phyloP scores from a whole-genome alignment of 2,329 filamentous ascomycete species.

The Sclerotiophoma versabilis region DNA sequence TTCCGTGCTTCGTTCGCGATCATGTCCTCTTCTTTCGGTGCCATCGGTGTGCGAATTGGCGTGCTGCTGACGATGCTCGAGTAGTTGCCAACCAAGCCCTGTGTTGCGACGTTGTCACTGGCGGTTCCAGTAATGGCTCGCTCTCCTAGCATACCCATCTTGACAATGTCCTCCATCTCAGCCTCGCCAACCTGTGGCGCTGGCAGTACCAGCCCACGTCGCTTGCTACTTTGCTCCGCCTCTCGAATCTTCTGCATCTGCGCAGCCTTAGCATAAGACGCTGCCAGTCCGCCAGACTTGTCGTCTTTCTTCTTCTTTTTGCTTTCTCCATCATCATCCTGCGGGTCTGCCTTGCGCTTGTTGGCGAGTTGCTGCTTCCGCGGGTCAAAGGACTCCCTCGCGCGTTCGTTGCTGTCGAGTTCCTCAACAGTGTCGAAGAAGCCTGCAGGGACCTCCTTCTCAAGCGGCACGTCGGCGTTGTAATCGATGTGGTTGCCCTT shows the following conservation, averaged over 20 bases:
- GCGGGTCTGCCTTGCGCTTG: slow-evolving; percentile 90
- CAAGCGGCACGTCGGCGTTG: slow-evolving; percentile 98
- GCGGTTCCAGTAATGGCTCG: slow-evolving; percentile 79
- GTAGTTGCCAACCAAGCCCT: slow-evolving; percentile 87
- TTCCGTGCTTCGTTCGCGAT: slow-evolving; percentile 97
- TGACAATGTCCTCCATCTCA: slow-evolving; percentile 96
- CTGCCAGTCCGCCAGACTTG: slow-evolving; percentile 73
- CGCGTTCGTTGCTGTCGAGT: slow-evolving; percentile 77
- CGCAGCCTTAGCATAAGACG: slow-evolving; percentile 89
- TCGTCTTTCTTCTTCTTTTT: slow-evolving; percentile 93
- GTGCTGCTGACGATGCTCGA: slow-evolving; percentile 79
- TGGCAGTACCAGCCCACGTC: slow-evolving; percentile 81
- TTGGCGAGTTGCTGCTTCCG: slow-evolving; percentile 88
- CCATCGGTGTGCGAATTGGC: slow-evolving; percentile 90
- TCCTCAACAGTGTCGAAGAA: slow-evolving; percentile 96
- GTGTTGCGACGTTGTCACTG: slow-evolving; percentile 84
- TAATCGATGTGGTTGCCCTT: slow-evolving; percentile 99
- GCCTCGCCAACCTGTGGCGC: slow-evolving; percentile 90
- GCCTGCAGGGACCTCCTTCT: slow-evolving; percentile 85
- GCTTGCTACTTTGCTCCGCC: slow-evolving; percentile 95
- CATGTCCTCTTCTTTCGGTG: slow-evolving; percentile 89
- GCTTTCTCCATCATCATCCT: slow-evolving; percentile 77
- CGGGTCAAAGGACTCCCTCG: slow-evolving; percentile 87
- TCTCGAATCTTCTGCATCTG: slow-evolving; percentile 95
- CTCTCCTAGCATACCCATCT: slow-evolving; percentile 96